phyloP scores from a whole-genome alignment of 2,329 filamentous ascomycete genomes.

The Alternaria gansuensis region DNA sequence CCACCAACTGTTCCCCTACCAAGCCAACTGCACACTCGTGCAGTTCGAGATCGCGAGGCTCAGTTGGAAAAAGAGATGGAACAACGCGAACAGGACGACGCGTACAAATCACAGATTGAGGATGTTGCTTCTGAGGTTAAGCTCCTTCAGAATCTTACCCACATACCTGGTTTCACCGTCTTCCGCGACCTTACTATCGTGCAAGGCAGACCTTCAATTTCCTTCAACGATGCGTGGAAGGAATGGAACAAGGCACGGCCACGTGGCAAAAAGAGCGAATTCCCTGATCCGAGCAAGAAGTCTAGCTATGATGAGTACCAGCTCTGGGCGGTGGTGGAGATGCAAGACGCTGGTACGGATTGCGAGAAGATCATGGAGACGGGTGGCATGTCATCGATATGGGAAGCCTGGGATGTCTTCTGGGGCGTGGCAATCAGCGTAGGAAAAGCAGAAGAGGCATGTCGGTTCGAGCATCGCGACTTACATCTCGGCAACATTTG shows the following conservation, averaged over 20 bases:
- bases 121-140: slow-evolving; percentile 59
- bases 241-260: slow-evolving; percentile 55
- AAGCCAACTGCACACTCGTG: slow-evolving; percentile 41
- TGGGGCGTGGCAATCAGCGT: slow-evolving; percentile 71
- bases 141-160: slow-evolving; percentile 66
- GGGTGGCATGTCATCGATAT: slow-evolving; percentile 52
- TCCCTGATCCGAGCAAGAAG: slow-evolving; percentile 65
- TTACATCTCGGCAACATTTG: slow-evolving; percentile 74
- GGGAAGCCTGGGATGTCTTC: slow-evolving; percentile 69
- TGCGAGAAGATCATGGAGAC: slow-evolving; percentile 54
- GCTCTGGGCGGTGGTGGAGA: slow-evolving; percentile 71
- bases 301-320: slow-evolving; percentile 64
- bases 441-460: slow-evolving; percentile 67
- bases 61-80: slow-evolving; percentile 37
- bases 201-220: slow-evolving; percentile 62
- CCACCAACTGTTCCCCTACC: slow-evolving; percentile 48
- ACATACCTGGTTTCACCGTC: slow-evolving; percentile 69
- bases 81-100: slow-evolving; percentile 51
- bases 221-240: slow-evolving; percentile 60
- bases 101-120: slow-evolving; percentile 55
- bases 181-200: slow-evolving; percentile 68
- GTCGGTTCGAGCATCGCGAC: slow-evolving; percentile 72
- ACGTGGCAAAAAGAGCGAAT: slow-evolving; percentile 59
- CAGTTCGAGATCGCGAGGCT: slow-evolving; percentile 60
- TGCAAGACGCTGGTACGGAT: slow-evolving; percentile 71